phyloP scores from a whole-genome alignment of 257 asterid genomes.

The Solanum chilense region DNA sequence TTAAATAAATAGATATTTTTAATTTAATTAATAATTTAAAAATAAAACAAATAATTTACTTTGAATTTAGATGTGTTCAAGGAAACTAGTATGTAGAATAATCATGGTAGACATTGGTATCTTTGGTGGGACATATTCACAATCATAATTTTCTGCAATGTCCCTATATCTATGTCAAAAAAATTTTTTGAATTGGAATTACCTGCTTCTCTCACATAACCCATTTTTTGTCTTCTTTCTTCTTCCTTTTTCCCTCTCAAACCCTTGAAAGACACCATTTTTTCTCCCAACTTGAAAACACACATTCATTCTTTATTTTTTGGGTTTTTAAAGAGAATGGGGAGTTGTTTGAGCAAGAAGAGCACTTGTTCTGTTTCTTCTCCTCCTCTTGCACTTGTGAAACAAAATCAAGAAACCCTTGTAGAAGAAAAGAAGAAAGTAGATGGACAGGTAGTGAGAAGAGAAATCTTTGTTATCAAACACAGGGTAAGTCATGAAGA shows the following conservation, averaged over 20 bases:
- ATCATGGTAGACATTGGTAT: neutral
- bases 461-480: conserved; percentile 62
- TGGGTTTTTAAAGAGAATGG: conserved; percentile 34
- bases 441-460: conserved; percentile 32
- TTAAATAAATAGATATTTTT: too few relatives aligned
- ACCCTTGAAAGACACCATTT: neutral
- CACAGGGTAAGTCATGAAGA: conserved; percentile 86
- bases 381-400: conserved; percentile 4
- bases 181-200: neutral
- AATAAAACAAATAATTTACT: too few relatives aligned
- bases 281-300: too few relatives aligned
- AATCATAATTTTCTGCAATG: neutral
- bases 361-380: conserved; percentile 7
- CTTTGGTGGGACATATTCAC: neutral
- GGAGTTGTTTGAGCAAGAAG: conserved; percentile 91
- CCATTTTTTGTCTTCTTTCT: neutral
- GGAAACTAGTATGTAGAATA: too few relatives aligned
- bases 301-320: neutral
- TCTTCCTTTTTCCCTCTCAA: neutral
- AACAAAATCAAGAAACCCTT: conserved; percentile 26
- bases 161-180: neutral
- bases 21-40: too few relatives aligned
- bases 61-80: neutral
- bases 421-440: conserved; percentile 21
- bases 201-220: neutral